These are phyloP conservation scores for Ascodesmis nigricans DNA, from an alignment of 495 filamentous ascomycete species.

Conservation along the genomic window DNA sequence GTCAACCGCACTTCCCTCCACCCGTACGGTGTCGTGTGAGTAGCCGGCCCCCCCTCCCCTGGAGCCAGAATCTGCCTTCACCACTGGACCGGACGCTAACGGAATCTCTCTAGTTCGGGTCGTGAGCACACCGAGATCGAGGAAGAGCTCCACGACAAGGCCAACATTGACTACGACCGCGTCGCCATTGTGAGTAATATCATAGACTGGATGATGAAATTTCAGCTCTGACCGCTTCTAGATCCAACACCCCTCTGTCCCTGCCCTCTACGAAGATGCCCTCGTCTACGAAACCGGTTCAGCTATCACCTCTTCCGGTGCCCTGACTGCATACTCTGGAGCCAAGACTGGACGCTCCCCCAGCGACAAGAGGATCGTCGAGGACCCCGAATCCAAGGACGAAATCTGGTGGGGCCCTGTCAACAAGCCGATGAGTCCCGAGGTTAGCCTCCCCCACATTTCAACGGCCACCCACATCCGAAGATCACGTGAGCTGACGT, in stretches of 20 bases:
- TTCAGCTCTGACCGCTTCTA: too few species aligned
- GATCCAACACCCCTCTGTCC: constrained; percentile 78
- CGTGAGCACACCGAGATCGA: constrained; percentile 85
- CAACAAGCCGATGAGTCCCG: constrained; percentile 95
- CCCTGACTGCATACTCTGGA: constrained; percentile 89
- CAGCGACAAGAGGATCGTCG: constrained; percentile 87
- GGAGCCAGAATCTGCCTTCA: too few species aligned
- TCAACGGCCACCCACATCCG: too few species aligned
- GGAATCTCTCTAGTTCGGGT: constrained; percentile 48
- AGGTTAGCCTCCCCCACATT: constrained; percentile 44
- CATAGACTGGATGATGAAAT: too few species aligned
- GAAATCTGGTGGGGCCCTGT: constrained; percentile 97
- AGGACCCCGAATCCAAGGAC: constrained; percentile 70
- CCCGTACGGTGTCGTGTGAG: constrained; percentile 84
- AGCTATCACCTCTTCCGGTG: constrained; percentile 86
- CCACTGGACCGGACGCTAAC: too few species aligned
- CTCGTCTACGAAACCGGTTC: constrained; percentile 95
- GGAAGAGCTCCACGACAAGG: constrained; percentile 92
- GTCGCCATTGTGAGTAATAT: constrained; percentile 72
- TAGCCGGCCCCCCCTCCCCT: constrained; percentile 9
- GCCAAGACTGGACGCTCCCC: constrained; percentile 95
- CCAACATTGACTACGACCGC: constrained; percentile 97
- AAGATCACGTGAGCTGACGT: constrained; percentile 18
- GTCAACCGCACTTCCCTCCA: constrained; percentile 29
- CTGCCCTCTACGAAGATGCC: constrained; percentile 96